Conservation (phyloP, 2,329 filamentous ascomycete genomes). For the Pestalotiopsis sp. region DNA sequence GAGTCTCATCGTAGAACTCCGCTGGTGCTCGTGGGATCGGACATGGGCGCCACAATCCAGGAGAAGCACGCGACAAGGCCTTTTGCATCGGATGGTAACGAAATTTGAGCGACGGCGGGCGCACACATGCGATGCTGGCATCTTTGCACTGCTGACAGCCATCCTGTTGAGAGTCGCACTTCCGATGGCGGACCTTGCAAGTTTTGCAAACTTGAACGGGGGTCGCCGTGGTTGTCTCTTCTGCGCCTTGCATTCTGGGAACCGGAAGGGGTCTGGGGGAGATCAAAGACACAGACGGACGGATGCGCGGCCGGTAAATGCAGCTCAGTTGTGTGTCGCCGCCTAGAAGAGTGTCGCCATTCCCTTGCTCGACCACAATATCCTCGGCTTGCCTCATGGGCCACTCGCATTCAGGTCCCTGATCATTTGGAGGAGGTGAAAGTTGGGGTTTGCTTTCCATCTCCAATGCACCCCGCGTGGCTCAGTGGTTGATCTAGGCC, state of each 20-base stretch:
- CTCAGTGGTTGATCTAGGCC: no score
- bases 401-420: no score
- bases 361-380: not conserved
- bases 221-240: not conserved
- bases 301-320: not conserved
- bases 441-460: no score
- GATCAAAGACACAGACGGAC: not conserved
- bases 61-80: constrained; percentile 1
- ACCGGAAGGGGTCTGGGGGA: not conserved
- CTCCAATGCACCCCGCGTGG: no score
- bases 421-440: no score
- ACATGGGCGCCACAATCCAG: constrained; percentile 1
- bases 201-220: not conserved
- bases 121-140: not conserved
- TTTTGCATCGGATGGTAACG: constrained; percentile 9
- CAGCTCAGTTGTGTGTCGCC: not conserved
- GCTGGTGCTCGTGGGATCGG: not conserved
- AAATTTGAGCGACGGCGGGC: constrained; percentile 2
- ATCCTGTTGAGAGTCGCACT: constrained; percentile 8
- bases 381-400: not conserved
- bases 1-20: constrained; percentile 1
- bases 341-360: not conserved
- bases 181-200: constrained; percentile 8
- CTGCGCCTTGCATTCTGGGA: not conserved
- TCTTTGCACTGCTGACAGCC: constrained; percentile 2